Base-by-base conservation (phyloP, 2,329 filamentous ascomycete genomes). In the Remersonia thermophila region DNA sequence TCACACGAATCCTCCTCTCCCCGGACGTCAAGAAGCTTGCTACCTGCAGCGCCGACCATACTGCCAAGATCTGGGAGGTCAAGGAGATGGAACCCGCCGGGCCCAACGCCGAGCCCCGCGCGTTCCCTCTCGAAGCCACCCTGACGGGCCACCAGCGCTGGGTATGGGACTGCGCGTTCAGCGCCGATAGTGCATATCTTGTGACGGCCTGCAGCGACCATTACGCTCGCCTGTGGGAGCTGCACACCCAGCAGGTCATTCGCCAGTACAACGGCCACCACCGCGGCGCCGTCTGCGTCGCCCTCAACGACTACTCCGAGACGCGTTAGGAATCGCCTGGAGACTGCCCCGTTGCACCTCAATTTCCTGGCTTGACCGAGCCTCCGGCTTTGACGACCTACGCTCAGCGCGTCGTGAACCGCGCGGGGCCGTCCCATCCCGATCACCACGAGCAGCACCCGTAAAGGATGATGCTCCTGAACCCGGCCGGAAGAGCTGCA, bases 131-230 rank as follows among this genome's bases (percentile, higher is more conserved):
- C 14, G 83, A 94, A 59, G 86, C 85, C 3, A 93, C 85, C 2
- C 72, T 95, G 1, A 82, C 82, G 15, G 84, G 83, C 37, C 87
- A 95, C 60, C 87, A 95, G 61, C 78, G 87, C 36, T 95, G 87
- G 87, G 87, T 95, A 1, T 95, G 87, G 87, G 87, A 95, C 57
- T 95, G 87, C 52, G 87, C 87, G 1, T 95, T 95, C 60, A 89
- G 82, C 43, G 87, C 87, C 17, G 87, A 95, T 56, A 87, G 80
- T 25, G 87, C 87, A 0, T 95, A 95, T 53, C 67, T 95, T 6
- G 87, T 95, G 10, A 95, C 87, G 1, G 86, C 87, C 4, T 94
- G 85, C 55, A 89, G 81, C 29, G 87, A 95, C 55, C 87, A 95
- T 57, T 95, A 93, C 55, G 87, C 87, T 2, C 71, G 87, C 13